phyloP scores from a whole-genome alignment of 192 early-diverging fungal genomes.

The Backusella psychrophila region DNA sequence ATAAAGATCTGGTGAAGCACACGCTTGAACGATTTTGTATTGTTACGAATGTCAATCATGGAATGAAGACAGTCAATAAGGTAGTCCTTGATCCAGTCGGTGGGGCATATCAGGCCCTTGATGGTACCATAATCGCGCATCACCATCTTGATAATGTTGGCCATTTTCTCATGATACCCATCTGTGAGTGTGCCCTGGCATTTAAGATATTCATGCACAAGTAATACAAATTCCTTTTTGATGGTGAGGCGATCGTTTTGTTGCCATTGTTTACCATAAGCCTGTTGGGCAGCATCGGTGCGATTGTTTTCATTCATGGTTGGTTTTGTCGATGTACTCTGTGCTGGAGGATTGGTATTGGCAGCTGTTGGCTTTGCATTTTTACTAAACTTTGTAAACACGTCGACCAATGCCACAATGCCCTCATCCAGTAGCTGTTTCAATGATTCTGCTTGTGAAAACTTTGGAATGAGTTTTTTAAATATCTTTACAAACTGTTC shows the following conservation, averaged over 20 bases:
- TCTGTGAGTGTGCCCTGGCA: conserved; percentile 45
- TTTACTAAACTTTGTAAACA: conserved; percentile 47
- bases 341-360: conserved; percentile 5
- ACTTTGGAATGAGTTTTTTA: conserved; percentile 34
- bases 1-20: conserved; percentile 28
- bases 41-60: conserved; percentile 22
- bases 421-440: conserved; percentile 36
- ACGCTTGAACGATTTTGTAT: conserved; percentile 22
- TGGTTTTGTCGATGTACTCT: neutral
- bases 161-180: conserved; percentile 46
- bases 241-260: conserved; percentile 57
- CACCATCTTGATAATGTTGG: conserved; percentile 39
- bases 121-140: conserved; percentile 45
- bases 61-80: conserved; percentile 34
- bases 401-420: conserved; percentile 46
- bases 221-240: conserved; percentile 51
- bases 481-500: conserved; percentile 57
- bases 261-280: conserved; percentile 53
- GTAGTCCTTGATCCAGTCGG: conserved; percentile 51
- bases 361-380: conserved; percentile 38
- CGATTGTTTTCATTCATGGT: neutral
- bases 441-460: conserved; percentile 25
- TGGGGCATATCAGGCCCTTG: conserved; percentile 35
- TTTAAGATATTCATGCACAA: conserved; percentile 44
- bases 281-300: conserved; percentile 20